Base-by-base conservation (phyloP, 345 rosid genomes). In the Nasturtium officinale region DNA sequence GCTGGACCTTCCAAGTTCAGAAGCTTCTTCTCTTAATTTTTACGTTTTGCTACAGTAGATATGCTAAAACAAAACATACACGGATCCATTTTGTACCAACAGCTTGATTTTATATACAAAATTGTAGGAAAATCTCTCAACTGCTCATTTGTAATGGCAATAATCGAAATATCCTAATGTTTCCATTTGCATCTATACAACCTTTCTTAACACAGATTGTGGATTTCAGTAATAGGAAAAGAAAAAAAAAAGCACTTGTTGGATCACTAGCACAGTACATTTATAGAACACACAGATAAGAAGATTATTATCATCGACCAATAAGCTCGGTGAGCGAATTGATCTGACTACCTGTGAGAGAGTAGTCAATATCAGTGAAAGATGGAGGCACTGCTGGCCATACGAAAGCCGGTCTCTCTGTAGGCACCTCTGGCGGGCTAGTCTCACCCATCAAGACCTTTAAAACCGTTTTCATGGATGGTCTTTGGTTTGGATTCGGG, bases 361-460 rank as follows among this genome's bases (percentile, higher is more conserved):
- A 85, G 55, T 45, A 30, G 40, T 81, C 87, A 29, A 21, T 57
- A 20, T 82, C 84, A 52, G 56, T 72, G 57, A 87, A 87, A 9
- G 92, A 84, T 10, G 85, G 83, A 21, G 94, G 91, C 82, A 79
- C 52, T 3, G 85, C 85, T 5, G 92, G 95, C 95, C 96, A 88
- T 61, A 87, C 69, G 53, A 92, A 90, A 18, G 85, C 83, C 0
- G 96, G 96, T 69, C 89, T 83, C 72, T 88, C 91, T 0, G 50
- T 60, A 0, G 89, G 91, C 51, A 90, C 80, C 2, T 68, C 67
- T 0, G 93, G 96, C 4, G 85, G 79, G 23, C 77, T 64, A 1
- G 82, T 86, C 74, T 88, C 86, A 46, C 93, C 91, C 0, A 69
- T 74, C 38, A 90, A 80, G 61, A 92, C 92, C 85, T 88, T 86